Evolutionary conservation across 2,329 filamentous ascomycete species (phyloP).

Genomic region (Pseudogymnoascus sp.): DNA sequence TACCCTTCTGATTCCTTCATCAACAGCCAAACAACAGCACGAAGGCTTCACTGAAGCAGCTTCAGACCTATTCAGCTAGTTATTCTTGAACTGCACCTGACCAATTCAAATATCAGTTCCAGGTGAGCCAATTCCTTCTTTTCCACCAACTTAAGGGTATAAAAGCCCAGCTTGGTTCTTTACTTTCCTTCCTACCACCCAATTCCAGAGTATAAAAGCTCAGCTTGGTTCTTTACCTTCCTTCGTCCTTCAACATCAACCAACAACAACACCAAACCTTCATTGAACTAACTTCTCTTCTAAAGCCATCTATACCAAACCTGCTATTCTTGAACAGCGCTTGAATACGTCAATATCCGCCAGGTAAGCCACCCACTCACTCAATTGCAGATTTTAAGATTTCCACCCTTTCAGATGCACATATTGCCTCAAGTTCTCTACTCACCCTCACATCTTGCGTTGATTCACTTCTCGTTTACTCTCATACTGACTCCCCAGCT

Average conservation of each 20-base stretch:
- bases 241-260: background rate
- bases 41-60: background rate
- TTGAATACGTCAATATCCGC: background rate
- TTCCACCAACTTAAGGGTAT: too few relatives aligned
- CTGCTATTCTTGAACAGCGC: background rate
- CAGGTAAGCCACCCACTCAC: background rate
- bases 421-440: too few relatives aligned
- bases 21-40: background rate
- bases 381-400: background rate
- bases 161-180: background rate
- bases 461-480: too few relatives aligned
- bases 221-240: background rate
- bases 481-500: background rate
- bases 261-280: background rate
- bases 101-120: background rate
- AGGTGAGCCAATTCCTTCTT: background rate
- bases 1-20: background rate
- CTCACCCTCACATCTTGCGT: too few relatives aligned
- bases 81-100: background rate
- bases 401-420: too few relatives aligned
- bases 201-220: background rate
- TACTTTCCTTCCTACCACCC: background rate
- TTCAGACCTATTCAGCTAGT: background rate
- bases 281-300: background rate
- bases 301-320: background rate